Conservation (phyloP, 768 basidiomycete genomes). For the Psilocybe sp. region DNA sequence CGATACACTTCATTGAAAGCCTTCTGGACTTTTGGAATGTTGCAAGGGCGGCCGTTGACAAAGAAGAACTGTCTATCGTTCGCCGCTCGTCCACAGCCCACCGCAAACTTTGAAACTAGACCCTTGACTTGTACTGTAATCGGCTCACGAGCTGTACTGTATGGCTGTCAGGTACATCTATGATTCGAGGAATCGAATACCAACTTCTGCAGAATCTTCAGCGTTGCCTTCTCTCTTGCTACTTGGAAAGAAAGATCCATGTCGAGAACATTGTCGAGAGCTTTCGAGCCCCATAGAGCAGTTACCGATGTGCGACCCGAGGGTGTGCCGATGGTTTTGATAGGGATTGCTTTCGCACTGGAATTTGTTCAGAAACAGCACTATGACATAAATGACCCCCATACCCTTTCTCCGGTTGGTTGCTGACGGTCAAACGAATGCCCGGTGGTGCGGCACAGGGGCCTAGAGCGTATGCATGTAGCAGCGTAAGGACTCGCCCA, state of each 20-base stretch:
- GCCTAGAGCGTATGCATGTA: conserved; percentile 88
- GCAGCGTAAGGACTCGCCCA: conserved; percentile 73
- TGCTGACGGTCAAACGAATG: conserved; percentile 72
- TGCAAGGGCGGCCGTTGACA: conserved; percentile 89
- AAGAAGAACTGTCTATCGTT: conserved; percentile 91
- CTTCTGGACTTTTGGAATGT: conserved; percentile 74
- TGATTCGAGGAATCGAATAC: background rate
- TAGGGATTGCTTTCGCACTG: conserved; percentile 64
- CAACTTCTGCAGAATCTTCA: conserved; percentile 34
- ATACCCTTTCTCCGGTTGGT: conserved; percentile 69
- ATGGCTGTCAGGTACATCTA: background rate
- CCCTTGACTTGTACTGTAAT: conserved; percentile 64
- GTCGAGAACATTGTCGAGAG: conserved; percentile 70
- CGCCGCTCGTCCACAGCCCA: conserved; percentile 72
- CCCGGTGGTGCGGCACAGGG: conserved; percentile 75
- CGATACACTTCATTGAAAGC: conserved; percentile 92
- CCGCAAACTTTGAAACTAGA: conserved; percentile 77
- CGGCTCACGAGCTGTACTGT: conserved; percentile 18
- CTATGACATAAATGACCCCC: conserved; percentile 19
- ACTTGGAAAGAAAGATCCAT: conserved; percentile 71
- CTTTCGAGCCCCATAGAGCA: conserved; percentile 83
- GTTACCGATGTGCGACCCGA: conserved; percentile 63
- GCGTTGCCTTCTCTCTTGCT: conserved; percentile 53
- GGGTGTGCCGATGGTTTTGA: conserved; percentile 69
- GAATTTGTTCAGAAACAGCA: background rate